Percentiles rank a stretch among this genome's conserved stretches.
Conservation (phyloP, 495 filamentous ascomycete genomes). For the Talaromyces trachyspermus region DNA sequence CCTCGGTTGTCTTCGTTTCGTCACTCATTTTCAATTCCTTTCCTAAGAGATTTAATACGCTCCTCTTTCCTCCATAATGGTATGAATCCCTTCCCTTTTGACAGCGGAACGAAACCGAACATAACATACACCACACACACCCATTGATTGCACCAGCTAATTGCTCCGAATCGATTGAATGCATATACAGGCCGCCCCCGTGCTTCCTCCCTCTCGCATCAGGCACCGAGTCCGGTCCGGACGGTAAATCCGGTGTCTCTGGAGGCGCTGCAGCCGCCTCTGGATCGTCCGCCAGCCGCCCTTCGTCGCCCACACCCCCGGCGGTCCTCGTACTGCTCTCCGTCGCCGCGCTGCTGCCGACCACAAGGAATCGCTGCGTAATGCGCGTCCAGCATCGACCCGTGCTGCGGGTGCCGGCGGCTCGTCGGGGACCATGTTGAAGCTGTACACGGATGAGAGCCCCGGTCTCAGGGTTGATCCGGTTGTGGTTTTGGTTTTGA, state of each 20-base stretch:
- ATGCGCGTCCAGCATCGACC: conserved; percentile 82
- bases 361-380: conserved; percentile 88
- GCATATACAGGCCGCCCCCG: conserved; percentile 32
- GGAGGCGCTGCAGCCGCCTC: conserved; percentile 54
- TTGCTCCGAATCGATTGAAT: neutral
- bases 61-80: no score
- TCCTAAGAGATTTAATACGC: no score
- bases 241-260: conserved; percentile 60
- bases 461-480: conserved; percentile 95
- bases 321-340: conserved; percentile 90
- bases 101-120: no score
- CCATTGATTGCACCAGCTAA: no score
- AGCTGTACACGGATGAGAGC: conserved; percentile 98
- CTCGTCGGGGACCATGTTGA: conserved; percentile 95
- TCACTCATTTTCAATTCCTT: conserved; percentile 3
- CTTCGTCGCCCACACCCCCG: conserved; percentile 86
- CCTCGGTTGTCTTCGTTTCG: neutral
- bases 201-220: conserved; percentile 44
- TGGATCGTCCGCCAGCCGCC: conserved; percentile 61
- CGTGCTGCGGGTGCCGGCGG: conserved; percentile 90
- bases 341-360: conserved; percentile 90
- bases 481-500: conserved; percentile 90
- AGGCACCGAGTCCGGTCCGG: conserved; percentile 41
- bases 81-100: no score
- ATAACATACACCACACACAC: no score